Percentiles rank a stretch among this genome's conserved stretches.
Evolutionary conservation across 2,329 filamentous ascomycete genomes (phyloP).

Genomic region (Hypoxylon sp.): DNA sequence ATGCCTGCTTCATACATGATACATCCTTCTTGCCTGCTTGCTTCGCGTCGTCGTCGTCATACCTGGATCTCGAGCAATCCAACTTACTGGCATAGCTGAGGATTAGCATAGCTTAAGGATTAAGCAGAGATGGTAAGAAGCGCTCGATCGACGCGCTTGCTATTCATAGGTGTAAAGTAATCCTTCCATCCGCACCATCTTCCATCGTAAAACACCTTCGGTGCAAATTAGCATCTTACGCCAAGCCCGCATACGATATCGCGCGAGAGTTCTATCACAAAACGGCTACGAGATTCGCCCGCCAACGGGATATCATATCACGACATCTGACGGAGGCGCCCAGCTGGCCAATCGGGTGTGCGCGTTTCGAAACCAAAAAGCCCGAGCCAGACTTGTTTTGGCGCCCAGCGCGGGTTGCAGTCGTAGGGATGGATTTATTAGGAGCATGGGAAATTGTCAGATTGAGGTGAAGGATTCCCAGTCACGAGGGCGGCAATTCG

Average conservation of each 20-base stretch:
- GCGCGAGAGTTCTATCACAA: conserved; percentile 35
- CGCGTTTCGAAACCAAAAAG: conserved; percentile 47
- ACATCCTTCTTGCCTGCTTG: not conserved
- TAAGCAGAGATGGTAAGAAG: too few species aligned
- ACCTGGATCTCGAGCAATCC: not conserved
- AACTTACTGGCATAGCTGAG: too few species aligned
- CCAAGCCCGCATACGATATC: conserved; percentile 46
- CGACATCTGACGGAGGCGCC: conserved; percentile 47
- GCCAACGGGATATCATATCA: conserved; percentile 47
- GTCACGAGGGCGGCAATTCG: conserved; percentile 43
- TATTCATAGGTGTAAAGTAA: not conserved
- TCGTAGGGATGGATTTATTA: conserved; percentile 42
- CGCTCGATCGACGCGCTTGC: too few species aligned
- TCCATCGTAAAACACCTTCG: not conserved
- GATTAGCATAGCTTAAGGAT: too few species aligned
- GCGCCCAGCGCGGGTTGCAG: conserved; percentile 45
- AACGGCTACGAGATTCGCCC: conserved; percentile 37
- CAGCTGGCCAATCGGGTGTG: conserved; percentile 49
- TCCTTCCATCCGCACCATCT: not conserved
- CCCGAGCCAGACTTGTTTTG: conserved; percentile 43
- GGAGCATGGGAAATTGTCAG: conserved; percentile 35
- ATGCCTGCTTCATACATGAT: too few species aligned
- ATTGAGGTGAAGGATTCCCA: conserved; percentile 41
- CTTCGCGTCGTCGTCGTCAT: not conserved
- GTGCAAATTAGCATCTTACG: conserved; percentile 15